A percentile compares a stretch with the other conserved stretches of the same genome.
phyloP scores from a whole-genome alignment of 805 yeast species.

The Candida xyloterini region DNA sequence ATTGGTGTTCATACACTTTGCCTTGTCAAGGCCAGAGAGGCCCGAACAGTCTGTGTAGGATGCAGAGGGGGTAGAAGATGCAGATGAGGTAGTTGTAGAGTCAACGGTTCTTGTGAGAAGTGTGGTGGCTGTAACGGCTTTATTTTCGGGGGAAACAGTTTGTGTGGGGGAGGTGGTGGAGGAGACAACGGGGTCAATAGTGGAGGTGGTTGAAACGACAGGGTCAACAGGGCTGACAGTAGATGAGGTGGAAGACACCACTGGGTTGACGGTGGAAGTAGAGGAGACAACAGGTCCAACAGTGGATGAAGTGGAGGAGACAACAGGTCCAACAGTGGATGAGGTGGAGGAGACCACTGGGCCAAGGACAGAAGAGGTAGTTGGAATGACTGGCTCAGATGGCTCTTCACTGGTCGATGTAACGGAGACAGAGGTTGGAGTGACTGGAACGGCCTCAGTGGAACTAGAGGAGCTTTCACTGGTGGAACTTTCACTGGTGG shows the following conservation, averaged over 20 bases:
- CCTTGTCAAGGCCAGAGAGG: constrained; percentile 39
- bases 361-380: no score
- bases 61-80: constrained; percentile 18
- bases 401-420: no score
- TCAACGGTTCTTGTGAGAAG: constrained; percentile 8
- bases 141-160: neutral
- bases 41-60: constrained; percentile 33
- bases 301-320: no score
- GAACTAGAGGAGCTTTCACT: no score
- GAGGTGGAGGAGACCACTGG: neutral
- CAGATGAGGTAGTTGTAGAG: constrained; percentile 7
- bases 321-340: constrained; percentile 1
- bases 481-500: constrained; percentile 6
- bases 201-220: neutral
- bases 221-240: neutral
- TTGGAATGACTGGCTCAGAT: no score
- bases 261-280: neutral
- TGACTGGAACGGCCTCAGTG: no score
- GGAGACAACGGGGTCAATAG: neutral
- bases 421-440: no score
- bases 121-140: constrained; percentile 8
- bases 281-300: neutral
- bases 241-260: neutral
- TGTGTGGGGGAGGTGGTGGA: neutral
- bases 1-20: constrained; percentile 43